Evolutionary conservation across 2,329 filamentous ascomycete genomes (phyloP), one percentile per base, ranked within the genome.

Genomic region (Calycina herbarum): DNA sequence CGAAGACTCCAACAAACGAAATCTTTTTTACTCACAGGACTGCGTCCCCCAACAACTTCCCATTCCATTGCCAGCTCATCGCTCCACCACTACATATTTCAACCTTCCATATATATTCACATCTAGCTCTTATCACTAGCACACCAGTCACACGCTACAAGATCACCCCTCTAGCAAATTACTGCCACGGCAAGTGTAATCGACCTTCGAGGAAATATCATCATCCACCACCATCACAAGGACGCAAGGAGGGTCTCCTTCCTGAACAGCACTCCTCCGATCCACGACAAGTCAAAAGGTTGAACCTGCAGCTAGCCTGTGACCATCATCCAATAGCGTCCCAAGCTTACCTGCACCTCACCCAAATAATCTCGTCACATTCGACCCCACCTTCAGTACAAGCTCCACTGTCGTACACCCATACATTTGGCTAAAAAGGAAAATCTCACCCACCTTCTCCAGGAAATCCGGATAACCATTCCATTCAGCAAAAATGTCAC

Each of bases 401-500:
- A 27, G 20, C 20, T 54, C 48, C 17, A 60, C 42, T 58, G 63
- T 63, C 62, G 60, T 58, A 57, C 58, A 38, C 61, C 13, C 33
- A 38, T n/a, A 54, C 33, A 58, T 58, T 65, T 69, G 63, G 65
- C 62, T 60, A 63, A 59, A 62, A 31, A 33, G 29, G 61, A 45
- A 59, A 38, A 35, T 51, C 45, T 40, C n/a, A 57, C 62, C 45
- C 51, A 65, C 60, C n/a, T 63, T 65, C 58, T 66, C 67, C 59
- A 61, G 57, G 31, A 51, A 62, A 31, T 45, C 42, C 57, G 20
- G 54, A 54, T 38, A 54, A 29, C 57, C 48, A 57, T 61, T 29
- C 59, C 64, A 45, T 71, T 68, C 69, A 67, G 66, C 68, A 69
- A 74, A 66, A 63, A 77, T 77, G 83, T 87, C 85, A 73, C 80